Conservation (phyloP, 768 basidiomycete genomes). For the Tulasnella sp. region DNA sequence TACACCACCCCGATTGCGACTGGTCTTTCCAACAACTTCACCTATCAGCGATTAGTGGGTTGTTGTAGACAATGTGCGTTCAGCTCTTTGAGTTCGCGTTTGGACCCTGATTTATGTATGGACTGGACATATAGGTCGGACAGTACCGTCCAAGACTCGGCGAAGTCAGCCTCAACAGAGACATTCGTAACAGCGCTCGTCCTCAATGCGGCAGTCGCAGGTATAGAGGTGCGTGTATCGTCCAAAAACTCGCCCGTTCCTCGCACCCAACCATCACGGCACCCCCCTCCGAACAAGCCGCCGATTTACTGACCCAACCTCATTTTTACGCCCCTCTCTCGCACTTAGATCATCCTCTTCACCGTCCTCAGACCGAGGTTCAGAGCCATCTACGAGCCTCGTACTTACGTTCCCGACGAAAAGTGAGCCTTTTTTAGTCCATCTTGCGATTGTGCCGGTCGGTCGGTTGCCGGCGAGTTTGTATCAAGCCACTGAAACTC, state of each 20-base stretch:
- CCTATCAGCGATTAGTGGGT: not conserved
- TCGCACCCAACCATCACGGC: not conserved
- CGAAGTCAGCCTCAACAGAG: constrained; percentile 56
- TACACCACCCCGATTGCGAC: not conserved
- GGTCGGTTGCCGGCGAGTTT: constrained; percentile 25
- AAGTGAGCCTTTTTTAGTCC: constrained; percentile 32
- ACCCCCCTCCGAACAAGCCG: not conserved
- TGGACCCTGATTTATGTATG: not conserved
- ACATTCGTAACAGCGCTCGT: constrained; percentile 80
- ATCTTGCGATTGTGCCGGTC: constrained; percentile 20
- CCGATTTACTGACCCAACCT: not conserved
- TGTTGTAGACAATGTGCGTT: not conserved
- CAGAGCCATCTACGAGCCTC: constrained; percentile 81
- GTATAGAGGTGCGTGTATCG: constrained; percentile 19
- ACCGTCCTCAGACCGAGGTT: constrained; percentile 79
- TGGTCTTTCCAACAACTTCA: not conserved
- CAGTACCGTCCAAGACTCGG: constrained; percentile 26
- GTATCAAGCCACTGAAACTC: constrained; percentile 22
- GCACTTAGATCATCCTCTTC: constrained; percentile 62
- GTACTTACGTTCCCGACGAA: constrained; percentile 55
- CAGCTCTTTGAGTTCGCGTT: not conserved
- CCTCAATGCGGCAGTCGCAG: constrained; percentile 55
- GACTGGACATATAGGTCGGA: not conserved
- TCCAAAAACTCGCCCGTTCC: not conserved
- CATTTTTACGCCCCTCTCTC: not conserved